Conservation (phyloP, 2,329 filamentous ascomycete species). For the Colletotrichum tofieldiae region DNA sequence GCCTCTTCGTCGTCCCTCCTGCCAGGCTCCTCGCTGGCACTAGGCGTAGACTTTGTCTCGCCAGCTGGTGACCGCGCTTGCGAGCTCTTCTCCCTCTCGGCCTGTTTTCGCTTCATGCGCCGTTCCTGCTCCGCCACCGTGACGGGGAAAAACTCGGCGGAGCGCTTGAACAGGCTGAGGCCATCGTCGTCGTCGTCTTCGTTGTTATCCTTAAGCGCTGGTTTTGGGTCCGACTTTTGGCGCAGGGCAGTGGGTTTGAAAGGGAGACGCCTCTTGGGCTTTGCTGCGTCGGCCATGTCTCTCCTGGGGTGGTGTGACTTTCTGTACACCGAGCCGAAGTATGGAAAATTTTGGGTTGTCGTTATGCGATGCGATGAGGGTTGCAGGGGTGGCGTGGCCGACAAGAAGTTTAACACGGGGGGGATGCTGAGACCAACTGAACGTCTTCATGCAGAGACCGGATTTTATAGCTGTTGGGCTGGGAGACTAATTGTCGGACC, state of each 20-base stretch:
- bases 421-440: background rate
- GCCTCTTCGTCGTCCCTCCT: conserved; percentile 44
- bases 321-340: background rate
- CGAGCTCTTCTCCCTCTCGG: conserved; percentile 35
- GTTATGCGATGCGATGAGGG: conserved; percentile 6
- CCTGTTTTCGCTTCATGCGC: conserved; percentile 43
- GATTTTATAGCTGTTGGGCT: background rate
- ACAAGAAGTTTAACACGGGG: background rate
- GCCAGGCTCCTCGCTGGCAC: conserved; percentile 16
- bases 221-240: conserved; percentile 49
- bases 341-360: background rate
- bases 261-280: conserved; percentile 59
- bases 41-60: conserved; percentile 7
- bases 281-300: conserved; percentile 39
- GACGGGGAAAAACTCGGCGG: conserved; percentile 65
- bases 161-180: conserved; percentile 66
- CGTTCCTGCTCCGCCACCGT: conserved; percentile 58
- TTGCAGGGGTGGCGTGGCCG: conserved; percentile 4
- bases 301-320: background rate
- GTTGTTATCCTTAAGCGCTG: conserved; percentile 35
- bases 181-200: conserved; percentile 54
- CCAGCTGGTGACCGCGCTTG: conserved; percentile 22
- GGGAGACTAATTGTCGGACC: background rate
- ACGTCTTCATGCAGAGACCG: background rate
- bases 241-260: conserved; percentile 66